Evolutionary conservation across 352 stramenopile genomes (phyloP).

Genomic region (Phytophthora europaea): DNA sequence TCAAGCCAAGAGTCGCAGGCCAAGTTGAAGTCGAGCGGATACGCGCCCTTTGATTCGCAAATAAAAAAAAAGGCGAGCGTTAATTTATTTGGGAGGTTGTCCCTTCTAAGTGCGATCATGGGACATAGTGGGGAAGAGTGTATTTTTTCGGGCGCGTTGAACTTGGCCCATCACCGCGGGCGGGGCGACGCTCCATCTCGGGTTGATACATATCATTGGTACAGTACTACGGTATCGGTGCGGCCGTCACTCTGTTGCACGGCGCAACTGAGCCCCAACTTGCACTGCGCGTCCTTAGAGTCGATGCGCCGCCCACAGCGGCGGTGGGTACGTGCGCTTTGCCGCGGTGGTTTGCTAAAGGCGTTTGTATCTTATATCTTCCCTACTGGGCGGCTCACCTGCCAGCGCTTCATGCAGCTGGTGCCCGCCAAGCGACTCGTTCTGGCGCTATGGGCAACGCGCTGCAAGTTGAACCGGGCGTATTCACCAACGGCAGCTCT

Average conservation of each 20-base stretch:
- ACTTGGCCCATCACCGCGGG: not conserved
- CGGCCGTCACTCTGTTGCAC: no score
- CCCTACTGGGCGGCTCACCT: not conserved
- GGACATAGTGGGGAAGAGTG: not conserved
- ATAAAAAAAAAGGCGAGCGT: not conserved
- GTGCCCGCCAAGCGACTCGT: constrained; percentile 1
- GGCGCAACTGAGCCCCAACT: not conserved
- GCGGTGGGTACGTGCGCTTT: not conserved
- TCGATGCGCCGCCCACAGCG: not conserved
- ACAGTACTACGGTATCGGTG: not conserved
- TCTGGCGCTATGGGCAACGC: constrained; percentile 1
- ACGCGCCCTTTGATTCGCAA: not conserved
- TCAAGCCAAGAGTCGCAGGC: not conserved
- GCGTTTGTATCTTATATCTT: not conserved
- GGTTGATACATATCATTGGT: no score
- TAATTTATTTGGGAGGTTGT: not conserved
- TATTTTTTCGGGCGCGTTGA: not conserved
- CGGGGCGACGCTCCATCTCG: not conserved
- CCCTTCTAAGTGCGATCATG: not conserved
- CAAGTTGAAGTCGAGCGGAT: not conserved
- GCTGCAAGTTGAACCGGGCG: not conserved
- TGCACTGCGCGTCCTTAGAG: not conserved
- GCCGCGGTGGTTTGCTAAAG: not conserved
- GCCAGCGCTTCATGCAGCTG: not conserved
- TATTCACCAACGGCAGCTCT: not conserved